Conservation (phyloP, 148 eudicot species). For the Hydrangea macrophylla region DNA sequence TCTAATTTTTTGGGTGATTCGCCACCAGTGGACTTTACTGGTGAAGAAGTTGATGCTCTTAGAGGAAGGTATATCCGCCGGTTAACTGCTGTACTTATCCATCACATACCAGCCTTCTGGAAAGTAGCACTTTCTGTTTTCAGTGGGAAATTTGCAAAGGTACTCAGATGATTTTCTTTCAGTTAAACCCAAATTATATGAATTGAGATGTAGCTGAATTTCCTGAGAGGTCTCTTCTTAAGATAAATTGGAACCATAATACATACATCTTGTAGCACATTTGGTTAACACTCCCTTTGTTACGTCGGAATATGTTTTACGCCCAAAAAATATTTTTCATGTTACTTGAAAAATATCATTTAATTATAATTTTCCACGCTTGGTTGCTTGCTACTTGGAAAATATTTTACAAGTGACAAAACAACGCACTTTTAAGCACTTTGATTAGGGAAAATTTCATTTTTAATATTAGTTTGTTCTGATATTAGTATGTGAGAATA, state of each 20-base stretch:
- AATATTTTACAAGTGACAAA: no score
- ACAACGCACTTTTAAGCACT: no score
- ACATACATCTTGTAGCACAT: not conserved
- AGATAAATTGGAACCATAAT: not conserved
- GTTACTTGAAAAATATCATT: no score
- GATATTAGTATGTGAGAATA: no score
- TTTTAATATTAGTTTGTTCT: no score
- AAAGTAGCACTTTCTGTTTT: conserved; percentile 84
- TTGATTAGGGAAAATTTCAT: no score
- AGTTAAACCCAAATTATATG: not conserved
- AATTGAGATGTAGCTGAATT: not conserved
- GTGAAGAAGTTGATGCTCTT: conserved; percentile 79
- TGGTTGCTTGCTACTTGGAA: no score
- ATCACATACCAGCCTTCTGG: conserved; percentile 91
- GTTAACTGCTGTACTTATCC: conserved; percentile 82
- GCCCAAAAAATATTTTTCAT: no score
- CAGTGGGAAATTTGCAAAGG: conserved; percentile 96
- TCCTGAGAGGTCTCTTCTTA: not conserved
- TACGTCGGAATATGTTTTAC: no score
- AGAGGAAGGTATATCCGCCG: conserved; percentile 78
- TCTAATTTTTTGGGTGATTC: conserved; percentile 37
- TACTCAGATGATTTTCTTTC: conserved; percentile 20
- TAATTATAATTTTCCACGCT: no score
- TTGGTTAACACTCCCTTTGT: no score
- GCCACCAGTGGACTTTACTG: conserved; percentile 36